Conservation (phyloP, 2,329 filamentous ascomycete genomes). For the Aspergillus japonicus region DNA sequence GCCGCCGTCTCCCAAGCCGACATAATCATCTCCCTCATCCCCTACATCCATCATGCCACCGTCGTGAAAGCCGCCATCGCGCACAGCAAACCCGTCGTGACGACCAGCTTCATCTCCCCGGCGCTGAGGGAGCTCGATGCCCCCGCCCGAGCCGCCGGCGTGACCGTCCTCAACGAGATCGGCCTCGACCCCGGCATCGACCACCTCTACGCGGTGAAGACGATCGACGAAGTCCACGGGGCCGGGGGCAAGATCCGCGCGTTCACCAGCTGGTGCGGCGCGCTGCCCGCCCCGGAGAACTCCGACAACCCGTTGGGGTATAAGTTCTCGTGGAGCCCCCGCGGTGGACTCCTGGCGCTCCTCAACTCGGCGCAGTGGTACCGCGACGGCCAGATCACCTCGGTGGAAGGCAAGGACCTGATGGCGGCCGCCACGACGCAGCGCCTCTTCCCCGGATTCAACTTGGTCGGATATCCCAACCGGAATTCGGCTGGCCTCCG, state of each 20-base stretch:
- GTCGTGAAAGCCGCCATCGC: conserved; percentile 1
- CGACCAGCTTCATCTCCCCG: conserved; percentile 4
- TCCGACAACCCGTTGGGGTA: conserved; percentile 6
- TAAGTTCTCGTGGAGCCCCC: conserved; percentile 10
- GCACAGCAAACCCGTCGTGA: conserved; percentile 3
- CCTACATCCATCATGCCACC: neutral
- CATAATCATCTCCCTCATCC: conserved; percentile 1
- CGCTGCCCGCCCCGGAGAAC: conserved; percentile 2
- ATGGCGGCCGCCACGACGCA: neutral
- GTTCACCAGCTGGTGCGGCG: conserved; percentile 9
- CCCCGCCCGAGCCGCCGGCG: neutral
- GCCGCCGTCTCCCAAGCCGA: neutral
- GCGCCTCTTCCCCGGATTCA: neutral
- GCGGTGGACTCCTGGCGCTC: neutral
- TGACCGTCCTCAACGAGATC: conserved; percentile 3
- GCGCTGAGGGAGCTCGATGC: conserved; percentile 2
- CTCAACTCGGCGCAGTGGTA: conserved; percentile 8
- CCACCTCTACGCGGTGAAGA: conserved; percentile 11
- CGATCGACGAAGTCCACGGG: conserved; percentile 7
- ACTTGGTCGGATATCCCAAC: conserved; percentile 6
- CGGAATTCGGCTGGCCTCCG: conserved; percentile 2
- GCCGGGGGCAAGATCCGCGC: neutral
- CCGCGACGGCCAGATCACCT: neutral
- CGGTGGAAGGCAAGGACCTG: conserved; percentile 1
- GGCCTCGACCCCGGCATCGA: conserved; percentile 6